A percentile compares a stretch with the other conserved stretches of the same genome.
Evolutionary conservation across 306 rosid genomes (phyloP).

Genomic region (Coriaria nepalensis): DNA sequence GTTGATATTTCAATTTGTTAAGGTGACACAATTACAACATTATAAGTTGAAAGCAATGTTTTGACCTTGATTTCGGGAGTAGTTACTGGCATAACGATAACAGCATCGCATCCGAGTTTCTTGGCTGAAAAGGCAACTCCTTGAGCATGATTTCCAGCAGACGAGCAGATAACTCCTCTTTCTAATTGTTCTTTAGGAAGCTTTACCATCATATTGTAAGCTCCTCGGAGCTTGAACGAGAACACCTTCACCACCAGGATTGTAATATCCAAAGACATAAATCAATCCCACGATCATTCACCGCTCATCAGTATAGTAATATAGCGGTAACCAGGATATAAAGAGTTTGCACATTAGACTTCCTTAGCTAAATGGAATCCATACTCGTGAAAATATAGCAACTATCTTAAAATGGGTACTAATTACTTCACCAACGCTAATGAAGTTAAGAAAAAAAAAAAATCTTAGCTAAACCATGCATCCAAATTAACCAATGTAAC

Average conservation of each 20-base stretch:
- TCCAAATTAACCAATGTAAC: background rate
- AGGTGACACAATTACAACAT: background rate
- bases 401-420: too few species aligned
- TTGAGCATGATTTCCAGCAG: slow-evolving; percentile 98
- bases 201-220: slow-evolving; percentile 96
- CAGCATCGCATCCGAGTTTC: slow-evolving; percentile 57
- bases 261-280: background rate
- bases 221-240: slow-evolving; percentile 94
- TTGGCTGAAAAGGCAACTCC: slow-evolving; percentile 91
- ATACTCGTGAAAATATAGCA: too few species aligned
- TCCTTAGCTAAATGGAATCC: too few species aligned
- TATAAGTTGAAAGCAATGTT: background rate
- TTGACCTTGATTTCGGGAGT: slow-evolving; percentile 96
- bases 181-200: slow-evolving; percentile 50
- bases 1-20: too few species aligned
- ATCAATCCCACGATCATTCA: slow-evolving; percentile 3
- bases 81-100: slow-evolving; percentile 85
- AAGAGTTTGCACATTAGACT: too few species aligned
- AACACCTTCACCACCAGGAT: slow-evolving; percentile 41
- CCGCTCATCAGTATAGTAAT: too few species aligned
- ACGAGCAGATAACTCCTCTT: slow-evolving; percentile 84
- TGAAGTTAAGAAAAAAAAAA: too few species aligned
- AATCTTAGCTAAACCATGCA: too few species aligned
- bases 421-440: too few species aligned
- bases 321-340: too few species aligned